Evolutionary conservation across 129 eudicot genomes (phyloP), one percentile per base, ranked within the genome.

Genomic region (Tagetes erecta): DNA sequence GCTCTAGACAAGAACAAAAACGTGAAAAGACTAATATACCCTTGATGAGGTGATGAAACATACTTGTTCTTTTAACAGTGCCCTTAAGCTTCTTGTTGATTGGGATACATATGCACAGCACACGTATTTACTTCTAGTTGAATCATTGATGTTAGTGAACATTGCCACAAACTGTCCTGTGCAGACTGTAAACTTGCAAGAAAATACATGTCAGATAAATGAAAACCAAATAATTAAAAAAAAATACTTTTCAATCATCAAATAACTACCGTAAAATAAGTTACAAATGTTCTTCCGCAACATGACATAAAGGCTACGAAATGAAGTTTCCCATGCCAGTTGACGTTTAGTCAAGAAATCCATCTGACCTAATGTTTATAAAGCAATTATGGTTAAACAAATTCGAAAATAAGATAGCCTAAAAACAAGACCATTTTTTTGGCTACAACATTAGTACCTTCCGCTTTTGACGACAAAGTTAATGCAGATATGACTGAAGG

Each of bases 231-330:
- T 35, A 31, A 2, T 59, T 13, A 8, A 58, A 3, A 20, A 36
- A n/a, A 3, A 62, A 41, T 13, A 36, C 67, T 36, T 34, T 62
- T 36, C 37, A 3, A 62, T 62, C 8, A 62, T 35, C 44, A 36
- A 62, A 36, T 35, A 62, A 36, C 9, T 89, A 92, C 97, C 97
- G 68, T 92, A 92, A 68, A 92, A 92, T 5, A 92, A 45, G 76
- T 77, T 76, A 37, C 87, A 83, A 63, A 57, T 47, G 46, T 80
- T 89, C 84, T 84, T 92, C 74, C 97, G 80, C 30, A 92, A 76
- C 91, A 85, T 82, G 86, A 85, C 83, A 71, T 92, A 92, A 63
- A 92, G 90, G 83, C 95, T 87, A 39, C 97, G 93, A 56, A 92
- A 89, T 53, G 97, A 77, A 6, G 87, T 95, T 79, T 92, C 94